A percentile compares a stretch with the other conserved stretches of the same genome.
Conservation (phyloP, 2,329 filamentous ascomycete species). For the Xylaria arbuscula region DNA sequence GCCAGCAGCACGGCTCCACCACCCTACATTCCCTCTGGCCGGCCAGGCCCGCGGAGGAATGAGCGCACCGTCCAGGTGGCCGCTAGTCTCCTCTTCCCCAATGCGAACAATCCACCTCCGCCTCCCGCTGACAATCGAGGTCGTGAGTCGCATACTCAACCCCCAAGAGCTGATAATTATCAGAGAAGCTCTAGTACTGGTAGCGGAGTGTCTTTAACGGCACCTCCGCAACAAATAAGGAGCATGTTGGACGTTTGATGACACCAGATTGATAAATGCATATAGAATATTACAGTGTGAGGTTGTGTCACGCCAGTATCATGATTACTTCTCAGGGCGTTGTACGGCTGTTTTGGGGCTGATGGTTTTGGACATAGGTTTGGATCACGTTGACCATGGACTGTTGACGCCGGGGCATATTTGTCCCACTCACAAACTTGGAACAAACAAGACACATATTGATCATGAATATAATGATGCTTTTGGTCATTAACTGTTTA, state of each 20-base stretch:
- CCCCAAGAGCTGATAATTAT: constrained; percentile 48
- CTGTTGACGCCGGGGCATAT: background rate
- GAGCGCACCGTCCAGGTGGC: constrained; percentile 59
- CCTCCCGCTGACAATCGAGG: constrained; percentile 44
- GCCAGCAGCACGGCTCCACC: constrained; percentile 46
- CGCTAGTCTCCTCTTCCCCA: constrained; percentile 63
- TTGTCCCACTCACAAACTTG: background rate
- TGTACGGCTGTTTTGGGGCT: constrained; percentile 11
- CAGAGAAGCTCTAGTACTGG: constrained; percentile 59
- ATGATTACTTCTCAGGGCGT: constrained; percentile 30
- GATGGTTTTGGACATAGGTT: constrained; percentile 3
- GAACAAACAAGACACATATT: background rate
- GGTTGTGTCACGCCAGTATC: background rate
- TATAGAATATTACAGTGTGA: constrained; percentile 8
- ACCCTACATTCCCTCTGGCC: constrained; percentile 52
- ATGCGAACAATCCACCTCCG: constrained; percentile 37
- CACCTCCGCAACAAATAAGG: constrained; percentile 64
- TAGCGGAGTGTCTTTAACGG: constrained; percentile 59
- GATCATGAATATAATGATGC: constrained; percentile 17
- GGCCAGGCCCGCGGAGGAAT: constrained; percentile 57
- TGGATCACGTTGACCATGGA: constrained; percentile 8
- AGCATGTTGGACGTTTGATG: constrained; percentile 69
- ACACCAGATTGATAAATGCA: background rate
- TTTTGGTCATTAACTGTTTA: constrained; percentile 6
- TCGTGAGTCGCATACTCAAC: constrained; percentile 31